phyloP scores from a whole-genome alignment of 805 yeast genomes.

The Yamadazyma sp. region DNA sequence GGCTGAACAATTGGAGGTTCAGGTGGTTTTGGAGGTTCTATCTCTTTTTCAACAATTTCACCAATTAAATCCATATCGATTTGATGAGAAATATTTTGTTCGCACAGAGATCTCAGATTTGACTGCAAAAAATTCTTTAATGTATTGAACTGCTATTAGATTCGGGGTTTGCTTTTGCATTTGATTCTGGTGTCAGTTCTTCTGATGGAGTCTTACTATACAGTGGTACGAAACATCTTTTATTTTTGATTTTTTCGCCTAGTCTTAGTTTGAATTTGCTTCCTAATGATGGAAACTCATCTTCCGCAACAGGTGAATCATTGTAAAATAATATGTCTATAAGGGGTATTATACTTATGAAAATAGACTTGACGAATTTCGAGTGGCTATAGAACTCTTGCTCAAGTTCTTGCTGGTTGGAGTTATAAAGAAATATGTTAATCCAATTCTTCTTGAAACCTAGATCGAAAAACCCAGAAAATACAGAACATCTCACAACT shows the following conservation, averaged over 20 bases:
- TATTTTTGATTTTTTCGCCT: constrained; percentile 13
- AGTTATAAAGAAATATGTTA: constrained; percentile 22
- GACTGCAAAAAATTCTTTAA: constrained; percentile 4
- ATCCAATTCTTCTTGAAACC: constrained; percentile 37
- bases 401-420: constrained; percentile 4
- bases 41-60: constrained; percentile 67
- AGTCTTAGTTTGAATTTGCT: constrained; percentile 12
- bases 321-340: constrained; percentile 16
- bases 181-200: too few species aligned
- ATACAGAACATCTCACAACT: constrained; percentile 30
- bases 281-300: constrained; percentile 4
- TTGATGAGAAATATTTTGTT: background rate
- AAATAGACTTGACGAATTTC: constrained; percentile 15
- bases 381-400: constrained; percentile 8
- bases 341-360: constrained; percentile 20
- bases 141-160: too few species aligned
- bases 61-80: constrained; percentile 61
- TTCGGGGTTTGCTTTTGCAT: too few species aligned
- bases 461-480: constrained; percentile 33
- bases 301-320: background rate
- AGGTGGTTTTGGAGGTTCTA: constrained; percentile 33
- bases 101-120: background rate
- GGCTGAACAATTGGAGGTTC: constrained; percentile 14
- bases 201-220: constrained; percentile 7
- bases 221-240: constrained; percentile 17